Evolutionary conservation across 2,329 filamentous ascomycete genomes (phyloP).

Genomic region (Chaetoscypha palmicola): DNA sequence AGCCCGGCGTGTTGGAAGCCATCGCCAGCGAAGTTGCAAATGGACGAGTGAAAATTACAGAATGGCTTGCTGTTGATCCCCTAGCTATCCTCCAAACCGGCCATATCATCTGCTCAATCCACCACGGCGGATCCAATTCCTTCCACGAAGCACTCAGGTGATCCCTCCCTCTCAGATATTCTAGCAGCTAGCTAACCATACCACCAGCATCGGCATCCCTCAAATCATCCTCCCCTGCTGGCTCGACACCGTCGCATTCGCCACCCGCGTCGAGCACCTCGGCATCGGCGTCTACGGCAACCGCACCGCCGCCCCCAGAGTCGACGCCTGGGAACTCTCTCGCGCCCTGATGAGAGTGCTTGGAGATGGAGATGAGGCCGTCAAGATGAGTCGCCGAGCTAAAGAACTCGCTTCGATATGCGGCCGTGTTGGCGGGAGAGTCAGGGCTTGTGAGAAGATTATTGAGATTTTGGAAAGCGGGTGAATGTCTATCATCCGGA

Average conservation of each 20-base stretch:
- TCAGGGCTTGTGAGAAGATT: constrained; percentile 20
- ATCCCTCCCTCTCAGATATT: constrained; percentile 15
- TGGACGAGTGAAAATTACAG: constrained; percentile 33
- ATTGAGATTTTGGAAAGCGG: constrained; percentile 15
- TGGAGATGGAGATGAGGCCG: constrained; percentile 12
- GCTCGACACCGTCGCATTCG: constrained; percentile 41
- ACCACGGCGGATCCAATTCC: constrained; percentile 37
- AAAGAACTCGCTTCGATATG: constrained; percentile 13
- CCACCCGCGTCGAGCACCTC: constrained; percentile 36
- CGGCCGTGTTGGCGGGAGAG: constrained; percentile 14
- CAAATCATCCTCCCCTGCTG: constrained; percentile 41
- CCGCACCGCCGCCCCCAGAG: constrained; percentile 11
- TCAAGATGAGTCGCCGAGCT: constrained; percentile 14
- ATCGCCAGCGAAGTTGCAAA: constrained; percentile 8
- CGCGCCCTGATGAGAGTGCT: constrained; percentile 16
- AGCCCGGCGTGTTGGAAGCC: constrained; percentile 7
- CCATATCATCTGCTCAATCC: constrained; percentile 31
- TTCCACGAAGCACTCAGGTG: constrained; percentile 40
- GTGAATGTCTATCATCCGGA: not conserved
- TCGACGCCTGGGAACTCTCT: constrained; percentile 15
- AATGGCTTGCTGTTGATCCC: constrained; percentile 38
- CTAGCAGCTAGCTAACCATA: not conserved
- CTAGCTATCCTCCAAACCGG: constrained; percentile 32
- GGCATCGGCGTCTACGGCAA: constrained; percentile 33
- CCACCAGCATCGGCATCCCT: constrained; percentile 35